A percentile compares a stretch with the other conserved stretches of the same genome.
Conservation (phyloP, 768 basidiomycete species). For the Russula griseocarnosa region DNA sequence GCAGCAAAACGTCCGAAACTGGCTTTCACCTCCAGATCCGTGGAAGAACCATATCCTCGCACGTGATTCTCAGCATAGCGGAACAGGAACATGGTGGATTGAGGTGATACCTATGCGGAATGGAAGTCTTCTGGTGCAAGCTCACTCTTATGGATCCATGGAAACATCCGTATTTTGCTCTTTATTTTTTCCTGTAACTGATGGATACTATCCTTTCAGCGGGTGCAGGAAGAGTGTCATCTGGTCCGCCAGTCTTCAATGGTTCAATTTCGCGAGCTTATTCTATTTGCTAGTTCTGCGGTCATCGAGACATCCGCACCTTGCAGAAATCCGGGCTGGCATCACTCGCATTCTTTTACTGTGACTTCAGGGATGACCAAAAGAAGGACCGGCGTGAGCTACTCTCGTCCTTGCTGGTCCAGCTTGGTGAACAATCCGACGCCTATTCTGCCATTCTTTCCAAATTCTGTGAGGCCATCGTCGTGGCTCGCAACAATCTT, state of each 20-base stretch:
- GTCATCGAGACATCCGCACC: neutral
- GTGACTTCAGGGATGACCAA: conserved; percentile 5
- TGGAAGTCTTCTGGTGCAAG: neutral
- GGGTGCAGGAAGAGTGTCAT: conserved; percentile 7
- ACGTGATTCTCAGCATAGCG: neutral
- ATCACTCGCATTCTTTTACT: conserved; percentile 7
- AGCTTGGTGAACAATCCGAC: conserved; percentile 6
- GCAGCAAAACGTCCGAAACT: neutral
- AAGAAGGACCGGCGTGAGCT: conserved; percentile 1
- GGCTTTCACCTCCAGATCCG: conserved; percentile 15
- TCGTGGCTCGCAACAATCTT: neutral
- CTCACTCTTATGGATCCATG: conserved; percentile 7
- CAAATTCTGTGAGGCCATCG: neutral
- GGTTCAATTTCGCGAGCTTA: neutral
- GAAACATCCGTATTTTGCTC: conserved; percentile 1
- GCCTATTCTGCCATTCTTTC: neutral
- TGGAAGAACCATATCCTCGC: neutral
- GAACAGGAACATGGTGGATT: neutral
- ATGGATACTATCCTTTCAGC: neutral
- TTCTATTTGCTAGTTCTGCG: neutral
- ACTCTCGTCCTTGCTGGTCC: conserved; percentile 4
- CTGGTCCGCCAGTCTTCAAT: neutral
- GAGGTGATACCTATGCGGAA: neutral
- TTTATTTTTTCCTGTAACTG: neutral
- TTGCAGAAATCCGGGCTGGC: neutral